Conservation (phyloP, 148 eudicot genomes). For the Pharnaceum exiguum region DNA sequence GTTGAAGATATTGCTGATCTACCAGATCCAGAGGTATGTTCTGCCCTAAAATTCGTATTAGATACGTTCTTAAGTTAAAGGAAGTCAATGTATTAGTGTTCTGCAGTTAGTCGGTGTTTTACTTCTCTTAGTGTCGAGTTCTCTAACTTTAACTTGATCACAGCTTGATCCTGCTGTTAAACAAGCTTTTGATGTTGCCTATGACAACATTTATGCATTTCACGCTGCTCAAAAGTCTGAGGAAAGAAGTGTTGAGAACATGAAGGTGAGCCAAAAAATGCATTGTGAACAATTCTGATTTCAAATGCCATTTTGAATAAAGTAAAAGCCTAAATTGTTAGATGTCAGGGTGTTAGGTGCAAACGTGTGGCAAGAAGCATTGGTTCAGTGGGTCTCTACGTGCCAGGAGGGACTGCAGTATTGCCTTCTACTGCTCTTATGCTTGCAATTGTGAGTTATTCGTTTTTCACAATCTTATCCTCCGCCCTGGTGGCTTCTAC, state of each 20-base stretch:
- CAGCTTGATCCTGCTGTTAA: slow-evolving; percentile 86
- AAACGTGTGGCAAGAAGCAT: slow-evolving; percentile 91
- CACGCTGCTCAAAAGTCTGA: slow-evolving; percentile 86
- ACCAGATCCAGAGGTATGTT: slow-evolving; percentile 83
- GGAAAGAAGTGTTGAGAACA: slow-evolving; percentile 75
- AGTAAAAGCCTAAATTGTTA: slow-evolving; percentile 17
- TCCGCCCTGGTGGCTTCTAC: neutral
- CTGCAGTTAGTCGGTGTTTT: neutral
- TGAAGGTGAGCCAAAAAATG: slow-evolving; percentile 51
- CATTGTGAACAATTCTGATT: neutral
- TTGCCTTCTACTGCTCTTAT: slow-evolving; percentile 96
- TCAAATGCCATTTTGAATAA: neutral
- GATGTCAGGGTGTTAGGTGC: slow-evolving; percentile 89
- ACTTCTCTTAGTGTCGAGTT: neutral
- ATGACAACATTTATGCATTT: slow-evolving; percentile 86
- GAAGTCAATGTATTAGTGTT: too few relatives aligned
- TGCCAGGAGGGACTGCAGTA: slow-evolving; percentile 99
- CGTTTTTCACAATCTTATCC: slow-evolving; percentile 3
- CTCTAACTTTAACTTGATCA: slow-evolving; percentile 7
- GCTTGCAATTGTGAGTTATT: slow-evolving; percentile 93
- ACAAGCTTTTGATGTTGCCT: slow-evolving; percentile 98
- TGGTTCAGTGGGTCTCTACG: slow-evolving; percentile 91
- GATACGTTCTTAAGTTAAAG: too few relatives aligned
- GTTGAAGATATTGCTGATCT: slow-evolving; percentile 68
- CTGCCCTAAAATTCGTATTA: too few relatives aligned